phyloP scores from a whole-genome alignment of 495 filamentous ascomycete species.

The Aspergillus sparsus region DNA sequence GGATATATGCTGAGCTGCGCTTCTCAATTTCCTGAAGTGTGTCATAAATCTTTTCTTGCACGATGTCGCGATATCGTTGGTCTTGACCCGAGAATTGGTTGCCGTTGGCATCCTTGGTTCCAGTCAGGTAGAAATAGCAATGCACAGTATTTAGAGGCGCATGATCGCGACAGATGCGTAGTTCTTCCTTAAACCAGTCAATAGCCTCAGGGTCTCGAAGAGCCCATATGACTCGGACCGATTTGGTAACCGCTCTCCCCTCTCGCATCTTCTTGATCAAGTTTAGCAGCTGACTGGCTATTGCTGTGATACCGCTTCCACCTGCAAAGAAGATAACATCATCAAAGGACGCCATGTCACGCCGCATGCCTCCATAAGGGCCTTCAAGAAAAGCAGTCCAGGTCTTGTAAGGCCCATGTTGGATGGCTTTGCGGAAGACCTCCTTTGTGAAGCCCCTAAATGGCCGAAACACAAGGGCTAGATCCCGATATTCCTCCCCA shows the following conservation, averaged over 20 bases:
- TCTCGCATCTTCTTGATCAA: slow-evolving; percentile 93
- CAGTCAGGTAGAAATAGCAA: slow-evolving; percentile 92
- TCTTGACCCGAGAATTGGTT: slow-evolving; percentile 20
- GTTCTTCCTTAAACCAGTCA: slow-evolving; percentile 97
- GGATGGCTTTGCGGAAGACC: slow-evolving; percentile 73
- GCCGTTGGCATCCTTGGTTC: slow-evolving; percentile 17
- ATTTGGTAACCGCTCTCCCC: slow-evolving; percentile 87
- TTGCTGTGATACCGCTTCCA: slow-evolving; percentile 90
- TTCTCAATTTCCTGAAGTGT: slow-evolving; percentile 80
- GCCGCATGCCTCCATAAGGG: slow-evolving; percentile 90
- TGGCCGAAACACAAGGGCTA: slow-evolving; percentile 87
- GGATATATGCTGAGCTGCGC: slow-evolving; percentile 76
- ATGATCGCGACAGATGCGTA: slow-evolving; percentile 82
- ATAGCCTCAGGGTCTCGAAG: slow-evolving; percentile 87
- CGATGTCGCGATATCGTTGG: slow-evolving; percentile 63
- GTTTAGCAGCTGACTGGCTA: slow-evolving; percentile 86
- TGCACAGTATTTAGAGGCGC: slow-evolving; percentile 81
- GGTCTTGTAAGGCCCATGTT: slow-evolving; percentile 80
- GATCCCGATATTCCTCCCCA: slow-evolving; percentile 81
- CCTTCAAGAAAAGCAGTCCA: slow-evolving; percentile 91
- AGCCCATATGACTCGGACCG: slow-evolving; percentile 88
- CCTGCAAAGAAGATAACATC: slow-evolving; percentile 90
- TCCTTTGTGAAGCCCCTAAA: slow-evolving; percentile 85
- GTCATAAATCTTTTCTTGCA: slow-evolving; percentile 82
- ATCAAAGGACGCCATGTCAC: slow-evolving; percentile 90